Evolutionary conservation across 1,284 basidiomycete species (phyloP), one percentile per base, ranked within the genome.

Genomic region (Moesziomyces parantarcticus): DNA sequence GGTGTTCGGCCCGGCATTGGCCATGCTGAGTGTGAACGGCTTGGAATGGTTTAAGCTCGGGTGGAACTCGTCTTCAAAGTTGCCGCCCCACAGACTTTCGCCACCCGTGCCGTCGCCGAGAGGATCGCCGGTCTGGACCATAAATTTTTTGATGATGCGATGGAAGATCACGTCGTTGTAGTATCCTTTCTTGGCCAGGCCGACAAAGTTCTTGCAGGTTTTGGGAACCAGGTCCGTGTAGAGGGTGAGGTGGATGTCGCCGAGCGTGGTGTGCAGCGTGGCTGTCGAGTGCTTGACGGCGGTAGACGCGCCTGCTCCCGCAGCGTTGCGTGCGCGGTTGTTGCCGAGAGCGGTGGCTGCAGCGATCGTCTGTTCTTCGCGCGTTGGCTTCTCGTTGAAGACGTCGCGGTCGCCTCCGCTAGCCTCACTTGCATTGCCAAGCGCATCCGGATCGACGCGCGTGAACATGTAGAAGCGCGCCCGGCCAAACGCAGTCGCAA

Each of bases 121-220:
- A 1, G 97, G 97, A 80, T 99, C 96, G 39, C 97, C 96, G 2
- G 95, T 97, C 87, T 99, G 96, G 53, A 99, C 90, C 97, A 99
- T 99, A 82, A 99, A 99, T 86, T 99, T 99, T 72, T 93, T 90
- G 83, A 99, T 99, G 71, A 99, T 92, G 63, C 97, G 92, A 84
- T 99, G 97, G 88, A 99, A 98, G 80, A 98, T 89, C 55, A 97
- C 88, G 21, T 91, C 90, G 83, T 99, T 95, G 84, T 92, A 99
- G 86, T 93, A 99, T 1, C 93, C 90, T 78, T 90, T 93, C 75
- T 91, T 88, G n/a, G 93, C 89, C 78, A 97, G 93, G 1, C 93
- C 94, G 21, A 94, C 91, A 85, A 99, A 99, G 86, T 98, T 99
- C 85, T 98, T 96, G 43, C 98, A 95, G 0, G 97, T 90, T 84